phyloP scores from a whole-genome alignment of 1,139 yeast genomes.

The Hansenula sp. region DNA sequence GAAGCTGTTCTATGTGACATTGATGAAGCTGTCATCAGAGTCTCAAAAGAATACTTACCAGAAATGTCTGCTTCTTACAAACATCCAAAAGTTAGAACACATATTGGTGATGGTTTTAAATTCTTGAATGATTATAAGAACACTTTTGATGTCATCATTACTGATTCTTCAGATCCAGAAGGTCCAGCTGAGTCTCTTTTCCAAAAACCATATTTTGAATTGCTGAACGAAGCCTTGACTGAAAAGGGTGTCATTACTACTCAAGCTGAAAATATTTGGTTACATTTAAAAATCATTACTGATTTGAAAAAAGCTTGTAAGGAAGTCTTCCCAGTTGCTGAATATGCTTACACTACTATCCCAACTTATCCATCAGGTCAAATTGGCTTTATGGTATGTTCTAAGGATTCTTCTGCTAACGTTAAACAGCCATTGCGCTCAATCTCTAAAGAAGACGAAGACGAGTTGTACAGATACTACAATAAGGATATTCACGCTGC shows the following conservation, averaged over 20 bases:
- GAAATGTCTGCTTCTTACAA: conserved; percentile 76
- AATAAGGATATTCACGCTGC: conserved; percentile 78
- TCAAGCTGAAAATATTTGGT: conserved; percentile 90
- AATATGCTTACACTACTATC: conserved; percentile 82
- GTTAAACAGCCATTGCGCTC: conserved; percentile 68
- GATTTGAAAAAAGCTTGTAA: conserved; percentile 71
- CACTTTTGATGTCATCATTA: conserved; percentile 80
- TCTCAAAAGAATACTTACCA: conserved; percentile 80
- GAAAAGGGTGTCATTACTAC: conserved; percentile 87
- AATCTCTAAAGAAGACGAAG: conserved; percentile 60
- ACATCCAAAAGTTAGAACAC: conserved; percentile 79
- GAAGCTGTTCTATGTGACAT: conserved; percentile 89
- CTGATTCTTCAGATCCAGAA: conserved; percentile 95
- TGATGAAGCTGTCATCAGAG: conserved; percentile 83
- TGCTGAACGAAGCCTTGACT: conserved; percentile 75
- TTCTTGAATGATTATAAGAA: conserved; percentile 72
- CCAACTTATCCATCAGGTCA: conserved; percentile 96
- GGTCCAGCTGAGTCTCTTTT: conserved; percentile 92
- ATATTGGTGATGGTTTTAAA: conserved; percentile 91
- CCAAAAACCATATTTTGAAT: conserved; percentile 81
- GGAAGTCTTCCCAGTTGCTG: conserved; percentile 82
- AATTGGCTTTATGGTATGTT: conserved; percentile 91
- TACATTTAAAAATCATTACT: conserved; percentile 75
- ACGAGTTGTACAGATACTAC: conserved; percentile 69
- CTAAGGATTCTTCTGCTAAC: conserved; percentile 62